Evolutionary conservation across 1,284 basidiomycete genomes (phyloP), one percentile per base, ranked within the genome.

Genomic region (Austroboletus novae-zelandiae): DNA sequence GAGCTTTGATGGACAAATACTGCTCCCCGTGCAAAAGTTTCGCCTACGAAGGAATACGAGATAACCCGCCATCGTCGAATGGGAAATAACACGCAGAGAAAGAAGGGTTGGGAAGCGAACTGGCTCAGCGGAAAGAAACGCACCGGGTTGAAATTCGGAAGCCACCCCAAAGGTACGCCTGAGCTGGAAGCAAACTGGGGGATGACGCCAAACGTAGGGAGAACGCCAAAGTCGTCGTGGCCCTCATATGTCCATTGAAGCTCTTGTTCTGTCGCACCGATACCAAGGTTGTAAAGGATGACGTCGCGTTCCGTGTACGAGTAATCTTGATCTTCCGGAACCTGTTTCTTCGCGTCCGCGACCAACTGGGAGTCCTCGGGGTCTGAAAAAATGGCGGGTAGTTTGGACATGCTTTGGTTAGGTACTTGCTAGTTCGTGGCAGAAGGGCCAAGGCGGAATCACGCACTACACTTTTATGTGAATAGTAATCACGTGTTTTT

Each of bases 11-110:
- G 55, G 84, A 78, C 55, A 99, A 75, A 71, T 93, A 98, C 68
- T 99, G 97, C 71, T 99, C 96, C 52, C 96, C 96, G 71, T 99
- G 97, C 27, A 99, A 79, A n/a, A 99, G 78, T 74, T 94, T 98
- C 54, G 94, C 91, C 81, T 91, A 60, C 15, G 29, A 32, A 30
- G n/a, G 2, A 6, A 43, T 4, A 20, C 18, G 17, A 36, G 35
- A 13, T 15, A 25, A 23, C 20, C 39, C 15, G 23, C 8, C 29
- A 39, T 36, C 25, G 7, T 29, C 45, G 25, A 20, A 52, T 39
- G 31, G 31, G 35, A 36, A 37, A 13, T 15, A 25, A 23, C 20
- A 41, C 15, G 23, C 8, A 47, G 39, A 18, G 11, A 41, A 11
- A 2, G 15, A 2, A 41, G 57, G 11, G 32, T 34, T n/a, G 7